These are phyloP conservation scores for Russula lepida DNA, from an alignment of 768 basidiomycete genomes.

Conservation along the genomic window DNA sequence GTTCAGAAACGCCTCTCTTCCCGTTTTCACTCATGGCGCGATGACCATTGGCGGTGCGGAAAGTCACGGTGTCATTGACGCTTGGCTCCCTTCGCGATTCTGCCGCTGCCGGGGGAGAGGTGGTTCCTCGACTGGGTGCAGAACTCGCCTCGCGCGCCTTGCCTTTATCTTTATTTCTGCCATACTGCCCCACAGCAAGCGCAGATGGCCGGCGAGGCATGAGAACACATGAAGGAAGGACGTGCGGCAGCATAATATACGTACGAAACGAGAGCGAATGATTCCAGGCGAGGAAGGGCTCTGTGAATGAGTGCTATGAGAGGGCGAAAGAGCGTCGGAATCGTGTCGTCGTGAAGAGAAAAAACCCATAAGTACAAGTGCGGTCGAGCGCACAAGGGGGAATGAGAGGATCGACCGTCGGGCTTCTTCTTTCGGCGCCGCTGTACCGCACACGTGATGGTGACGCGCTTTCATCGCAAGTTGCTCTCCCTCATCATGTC, in stretches of 20 bases:
- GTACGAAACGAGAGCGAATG: conserved; percentile 34
- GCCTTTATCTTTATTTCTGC: conserved; percentile 28
- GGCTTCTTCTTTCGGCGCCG: background rate
- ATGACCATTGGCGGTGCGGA: background rate
- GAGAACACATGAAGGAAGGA: conserved; percentile 3
- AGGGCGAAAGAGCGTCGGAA: conserved; percentile 12
- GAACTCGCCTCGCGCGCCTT: conserved; percentile 25
- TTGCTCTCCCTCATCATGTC: conserved; percentile 6
- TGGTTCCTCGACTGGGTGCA: conserved; percentile 13
- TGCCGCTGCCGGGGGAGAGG: conserved; percentile 1
- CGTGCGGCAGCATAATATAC: conserved; percentile 16
- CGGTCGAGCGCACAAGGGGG: conserved; percentile 39
- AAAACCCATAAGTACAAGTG: conserved; percentile 30
- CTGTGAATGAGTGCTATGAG: conserved; percentile 11
- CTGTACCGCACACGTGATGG: conserved; percentile 1
- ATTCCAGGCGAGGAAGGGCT: conserved; percentile 22
- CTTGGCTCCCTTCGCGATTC: conserved; percentile 14
- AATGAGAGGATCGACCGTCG: background rate
- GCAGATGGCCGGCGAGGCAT: conserved; percentile 8
- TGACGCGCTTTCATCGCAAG: background rate
- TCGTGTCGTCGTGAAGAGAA: conserved; percentile 34
- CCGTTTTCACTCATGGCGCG: background rate
- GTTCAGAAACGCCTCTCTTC: conserved; percentile 18
- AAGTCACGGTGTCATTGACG: conserved; percentile 10
- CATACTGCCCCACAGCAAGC: conserved; percentile 23